Percentiles rank a stretch among this genome's conserved stretches.
These are phyloP conservation scores for Fusarium domesticum DNA, from an alignment of 2,329 filamentous ascomycete genomes.

Conservation along the genomic window DNA sequence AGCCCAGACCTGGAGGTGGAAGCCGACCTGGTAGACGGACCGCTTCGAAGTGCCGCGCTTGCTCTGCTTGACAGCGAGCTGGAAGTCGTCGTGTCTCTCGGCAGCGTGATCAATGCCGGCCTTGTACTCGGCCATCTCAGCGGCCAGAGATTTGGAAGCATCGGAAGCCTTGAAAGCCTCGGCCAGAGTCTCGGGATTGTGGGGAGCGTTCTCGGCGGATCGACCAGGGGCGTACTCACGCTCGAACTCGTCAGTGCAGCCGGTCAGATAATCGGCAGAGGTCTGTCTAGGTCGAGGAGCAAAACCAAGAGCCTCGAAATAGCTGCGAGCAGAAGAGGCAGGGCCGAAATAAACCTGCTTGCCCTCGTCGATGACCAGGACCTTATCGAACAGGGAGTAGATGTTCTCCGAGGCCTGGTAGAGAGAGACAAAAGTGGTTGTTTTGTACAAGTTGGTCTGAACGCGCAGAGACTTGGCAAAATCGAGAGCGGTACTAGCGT, in stretches of 20 bases:
- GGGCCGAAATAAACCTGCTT: slow-evolving; percentile 75
- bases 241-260: slow-evolving; percentile 81
- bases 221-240: slow-evolving; percentile 69
- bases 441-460: slow-evolving; percentile 80
- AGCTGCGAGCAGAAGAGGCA: slow-evolving; percentile 61
- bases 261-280: slow-evolving; percentile 77
- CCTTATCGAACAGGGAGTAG: slow-evolving; percentile 77
- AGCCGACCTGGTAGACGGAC: slow-evolving; percentile 80
- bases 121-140: slow-evolving; percentile 70
- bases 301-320: slow-evolving; percentile 77
- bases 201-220: slow-evolving; percentile 64
- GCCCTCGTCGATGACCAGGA: slow-evolving; percentile 75
- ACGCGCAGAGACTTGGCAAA: slow-evolving; percentile 70
- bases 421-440: slow-evolving; percentile 78
- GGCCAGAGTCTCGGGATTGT: slow-evolving; percentile 63
- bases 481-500: slow-evolving; percentile 65
- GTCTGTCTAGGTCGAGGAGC: slow-evolving; percentile 72
- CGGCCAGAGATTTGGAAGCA: slow-evolving; percentile 53
- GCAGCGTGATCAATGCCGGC: slow-evolving; percentile 61
- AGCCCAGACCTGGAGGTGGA: slow-evolving; percentile 78
- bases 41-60: slow-evolving; percentile 73
- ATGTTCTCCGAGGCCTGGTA: slow-evolving; percentile 86
- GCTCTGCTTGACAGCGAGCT: slow-evolving; percentile 69
- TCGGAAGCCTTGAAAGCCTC: slow-evolving; percentile 67
- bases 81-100: slow-evolving; percentile 71